Evolutionary conservation across 768 basidiomycete species (phyloP), one percentile per base, ranked within the genome.

Genomic region (Amanita pallidorosea): DNA sequence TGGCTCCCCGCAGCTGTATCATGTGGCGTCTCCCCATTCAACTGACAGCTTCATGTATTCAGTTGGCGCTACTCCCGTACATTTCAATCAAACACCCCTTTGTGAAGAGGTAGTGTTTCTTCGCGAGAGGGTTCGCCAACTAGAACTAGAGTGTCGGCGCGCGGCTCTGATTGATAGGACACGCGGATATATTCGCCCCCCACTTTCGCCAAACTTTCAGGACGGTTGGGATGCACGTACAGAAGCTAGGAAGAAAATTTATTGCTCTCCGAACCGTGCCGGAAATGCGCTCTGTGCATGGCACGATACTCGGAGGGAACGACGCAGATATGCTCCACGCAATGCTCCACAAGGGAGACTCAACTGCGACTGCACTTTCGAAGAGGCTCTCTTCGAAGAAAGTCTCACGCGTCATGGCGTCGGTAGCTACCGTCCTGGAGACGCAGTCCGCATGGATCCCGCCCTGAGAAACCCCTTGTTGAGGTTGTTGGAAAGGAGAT

Each of bases 271-370:
- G 27, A 91, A 92, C 65, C 80, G 89, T 46, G 88, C 88, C 0
- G 89, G 89, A 27, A 92, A 92, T 57, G 88, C 88, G 1, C 76
- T 91, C 33, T 91, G 88, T 62, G 83, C 89, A 3, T 92, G 88
- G 88, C 88, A 92, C 59, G 89, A 92, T 64, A 88, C 88, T 2
- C 75, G 88, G 42, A 80, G 88, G 25, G 88, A 92, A 66, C 81
- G 89, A 27, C 77, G 89, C 8, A 73, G 73, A 0, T 80, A 76
- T 58, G 85, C 88, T 3, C 87, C 89, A 8, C 80, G 88, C 42
- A 83, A 83, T 71, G 89, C 88, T 4, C 88, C 88, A 8, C 68
- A 73, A 0, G 84, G 86, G 8, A 75, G 75, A 57, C 79, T 92
- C 51, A 92, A 92, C 70, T 92, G 88, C 58, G 88, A 89, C 6